Evolutionary conservation across 768 basidiomycete genomes (phyloP), one percentile per base, ranked within the genome.

Genomic region (Lactarius tabidus): DNA sequence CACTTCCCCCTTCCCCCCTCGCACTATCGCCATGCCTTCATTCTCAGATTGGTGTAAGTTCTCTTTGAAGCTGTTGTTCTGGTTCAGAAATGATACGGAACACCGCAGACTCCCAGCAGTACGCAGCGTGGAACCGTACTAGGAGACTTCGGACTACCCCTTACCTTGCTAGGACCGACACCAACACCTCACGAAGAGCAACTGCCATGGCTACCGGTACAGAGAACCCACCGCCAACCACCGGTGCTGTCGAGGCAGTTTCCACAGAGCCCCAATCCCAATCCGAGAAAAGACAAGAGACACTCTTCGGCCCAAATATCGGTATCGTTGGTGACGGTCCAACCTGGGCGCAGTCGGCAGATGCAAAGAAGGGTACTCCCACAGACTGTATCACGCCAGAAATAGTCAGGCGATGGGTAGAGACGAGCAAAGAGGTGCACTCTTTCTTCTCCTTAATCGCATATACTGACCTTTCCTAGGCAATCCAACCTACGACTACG

Each of bases 291-390:
- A 84, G 85, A 51, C 84, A 85, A 15, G 91, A 94, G 65, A 88
- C 91, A 0, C 83, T 97, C 53, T 97, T 96, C 75, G 95, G 95
- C 0, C 95, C 95, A 10, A 91, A 89, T 74, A 90, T 97, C 63
- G 95, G 95, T 12, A 81, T 88, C 58, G 83, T 89, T 54, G 83
- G 77, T 72, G 81, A 79, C 60, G 85, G 85, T 1, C 91, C 91
- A 10, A 76, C 84, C 0, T 93, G 91, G 91, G 86, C 91, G 1
- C 76, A 83, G 31, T 71, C 74, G 31, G 79, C 77, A 45, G 79
- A 79, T 58, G 88, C 89, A 74, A 92, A 89, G 80, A 84, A 79
- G 67, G 35, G 18, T 10, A 74, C 82, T 18, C 72, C 82, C 53
- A 80, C 82, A 43, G 90, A 93, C 70, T 85, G 86, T 70, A 81